A percentile compares a stretch with the other conserved stretches of the same genome.
These are phyloP conservation scores for Lecanoromycetidae sp. DNA, from an alignment of 2,329 filamentous ascomycete genomes.

Conservation along the genomic window DNA sequence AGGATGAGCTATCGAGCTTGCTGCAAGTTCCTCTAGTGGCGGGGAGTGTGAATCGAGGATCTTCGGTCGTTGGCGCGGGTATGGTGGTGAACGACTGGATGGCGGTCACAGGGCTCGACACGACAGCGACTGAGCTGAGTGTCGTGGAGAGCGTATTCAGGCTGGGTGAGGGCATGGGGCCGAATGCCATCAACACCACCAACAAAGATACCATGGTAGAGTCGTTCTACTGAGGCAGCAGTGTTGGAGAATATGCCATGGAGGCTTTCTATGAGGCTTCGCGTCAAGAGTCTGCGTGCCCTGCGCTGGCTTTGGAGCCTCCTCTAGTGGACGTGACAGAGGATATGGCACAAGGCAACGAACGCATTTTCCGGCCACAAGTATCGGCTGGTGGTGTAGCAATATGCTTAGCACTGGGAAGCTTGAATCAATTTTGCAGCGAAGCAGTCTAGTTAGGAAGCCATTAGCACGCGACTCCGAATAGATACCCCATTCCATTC, in stretches of 20 bases:
- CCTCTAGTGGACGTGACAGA: background rate
- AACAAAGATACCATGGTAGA: conserved; percentile 99
- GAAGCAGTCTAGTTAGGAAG: conserved; percentile 13
- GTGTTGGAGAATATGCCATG: background rate
- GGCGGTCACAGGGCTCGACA: conserved; percentile 84
- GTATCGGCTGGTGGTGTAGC: background rate
- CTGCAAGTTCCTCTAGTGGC: conserved; percentile 93
- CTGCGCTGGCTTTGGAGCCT: background rate
- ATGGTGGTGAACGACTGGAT: conserved; percentile 99
- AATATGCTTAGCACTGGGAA: background rate
- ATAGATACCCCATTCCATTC: background rate
- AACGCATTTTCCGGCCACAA: background rate
- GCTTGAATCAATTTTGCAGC: conserved; percentile 13
- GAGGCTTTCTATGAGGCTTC: no score
- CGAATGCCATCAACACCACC: conserved; percentile 64
- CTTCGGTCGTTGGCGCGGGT: conserved; percentile 85
- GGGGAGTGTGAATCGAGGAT: conserved; percentile 84
- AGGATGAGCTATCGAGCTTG: conserved; percentile 88
- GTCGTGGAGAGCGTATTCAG: conserved; percentile 95
- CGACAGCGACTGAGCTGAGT: conserved; percentile 92
- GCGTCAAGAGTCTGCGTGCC: background rate
- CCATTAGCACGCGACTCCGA: background rate
- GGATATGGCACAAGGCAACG: background rate
- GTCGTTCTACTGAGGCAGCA: conserved; percentile 72
- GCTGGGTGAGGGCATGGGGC: conserved; percentile 72